Evolutionary conservation across 306 rosid genomes (phyloP), one percentile per base, ranked within the genome.

Genomic region (Cicer judaicum): DNA sequence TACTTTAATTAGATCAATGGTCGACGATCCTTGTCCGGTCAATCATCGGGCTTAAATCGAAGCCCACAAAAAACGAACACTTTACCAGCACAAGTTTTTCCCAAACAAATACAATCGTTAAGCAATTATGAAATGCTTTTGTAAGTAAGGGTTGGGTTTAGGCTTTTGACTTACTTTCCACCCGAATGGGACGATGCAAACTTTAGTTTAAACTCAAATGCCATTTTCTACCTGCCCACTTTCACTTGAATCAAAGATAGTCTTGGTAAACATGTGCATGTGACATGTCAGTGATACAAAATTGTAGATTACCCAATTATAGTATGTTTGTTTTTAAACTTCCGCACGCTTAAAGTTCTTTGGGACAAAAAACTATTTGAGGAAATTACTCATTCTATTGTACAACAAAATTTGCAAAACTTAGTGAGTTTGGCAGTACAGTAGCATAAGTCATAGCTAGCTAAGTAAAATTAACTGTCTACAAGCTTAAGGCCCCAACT

Each of bases 401-500:
- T 60, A 60, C 19, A 60, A 60, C 66, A 60, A 60, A 60, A 34
- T 60, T 60, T 59, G 65, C 41, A 59, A 59, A 34, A 18, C 65
- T 12, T 13, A 2, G 10, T 2, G 5, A 59, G 18, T 59, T 59
- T 34, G 16, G 13, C 66, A 13, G 43, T 34, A 60, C 43, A 34
- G 18, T 36, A 60, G 75, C 63, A 56, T 21, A 56, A 55, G 39
- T 12, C 63, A 56, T 10, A 21, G 38, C 40, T 24, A 34, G 16
- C 66, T 60, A 21, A 29, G 11, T 7, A 60, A 60, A 60, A 60
- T 42, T 60, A 34, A 13, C 11, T 60, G 66, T 60, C 66, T 34
- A 34, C 66, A 34, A 34, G 43, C 66, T 60, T 60, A 60, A 60
- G 66, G 43, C 66, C 66, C 66, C 66, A 60, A 34, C 44, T 60